phyloP scores from a whole-genome alignment of 2,329 filamentous ascomycete genomes.

The Alternaria incomplexa region DNA sequence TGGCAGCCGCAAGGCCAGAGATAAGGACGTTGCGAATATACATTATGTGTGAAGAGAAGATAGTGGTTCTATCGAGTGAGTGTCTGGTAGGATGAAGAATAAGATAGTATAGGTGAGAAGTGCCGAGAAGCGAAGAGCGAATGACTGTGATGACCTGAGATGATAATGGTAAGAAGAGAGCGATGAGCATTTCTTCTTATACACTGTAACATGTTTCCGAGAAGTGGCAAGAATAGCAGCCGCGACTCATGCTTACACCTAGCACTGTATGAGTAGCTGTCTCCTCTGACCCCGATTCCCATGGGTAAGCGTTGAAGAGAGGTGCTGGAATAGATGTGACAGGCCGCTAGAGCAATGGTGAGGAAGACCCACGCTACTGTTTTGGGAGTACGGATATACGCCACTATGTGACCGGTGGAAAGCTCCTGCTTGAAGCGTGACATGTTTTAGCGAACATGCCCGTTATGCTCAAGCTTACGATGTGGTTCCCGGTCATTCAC shows the following conservation, averaged over 20 bases:
- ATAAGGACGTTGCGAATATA: slow-evolving; percentile 40
- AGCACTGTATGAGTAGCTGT: slow-evolving; percentile 9
- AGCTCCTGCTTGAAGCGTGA: slow-evolving; percentile 20
- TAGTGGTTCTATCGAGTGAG: slow-evolving; percentile 11
- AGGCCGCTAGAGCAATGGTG: slow-evolving; percentile 21
- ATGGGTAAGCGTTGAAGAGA: slow-evolving; percentile 9
- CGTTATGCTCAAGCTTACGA: slow-evolving; percentile 10
- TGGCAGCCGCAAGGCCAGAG: slow-evolving; percentile 32
- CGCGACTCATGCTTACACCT: slow-evolving; percentile 8
- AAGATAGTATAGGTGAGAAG: background rate
- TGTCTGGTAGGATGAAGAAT: slow-evolving; percentile 1
- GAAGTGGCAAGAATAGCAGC: slow-evolving; percentile 20
- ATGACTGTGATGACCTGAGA: slow-evolving; percentile 12
- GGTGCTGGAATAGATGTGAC: slow-evolving; percentile 18
- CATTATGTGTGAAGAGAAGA: slow-evolving; percentile 33
- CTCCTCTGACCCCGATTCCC: slow-evolving; percentile 13
- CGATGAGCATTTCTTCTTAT: slow-evolving; percentile 25
- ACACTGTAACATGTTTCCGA: slow-evolving; percentile 13
- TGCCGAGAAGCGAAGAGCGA: slow-evolving; percentile 13
- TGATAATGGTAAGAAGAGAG: slow-evolving; percentile 8
- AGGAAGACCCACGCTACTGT: slow-evolving; percentile 21
- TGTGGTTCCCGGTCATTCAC: background rate
- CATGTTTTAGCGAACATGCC: slow-evolving; percentile 17
- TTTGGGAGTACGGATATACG: slow-evolving; percentile 18
- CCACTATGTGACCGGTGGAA: slow-evolving; percentile 17